Evolutionary conservation across 345 rosid species (phyloP).

Genomic region (Corchorus capsularis): DNA sequence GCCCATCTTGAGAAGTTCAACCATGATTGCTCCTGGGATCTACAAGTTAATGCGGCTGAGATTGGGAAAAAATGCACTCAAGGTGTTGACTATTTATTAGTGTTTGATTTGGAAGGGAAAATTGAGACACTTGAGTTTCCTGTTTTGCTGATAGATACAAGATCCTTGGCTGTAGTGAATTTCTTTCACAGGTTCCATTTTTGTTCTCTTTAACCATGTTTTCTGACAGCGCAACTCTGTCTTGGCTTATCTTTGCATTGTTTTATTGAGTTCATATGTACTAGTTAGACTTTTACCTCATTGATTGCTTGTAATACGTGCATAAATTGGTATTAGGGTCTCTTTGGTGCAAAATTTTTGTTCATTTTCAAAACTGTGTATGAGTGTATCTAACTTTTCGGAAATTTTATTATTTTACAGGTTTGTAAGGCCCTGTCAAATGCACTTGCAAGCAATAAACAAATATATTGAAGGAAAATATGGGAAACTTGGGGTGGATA

Average conservation of each 20-base stretch:
- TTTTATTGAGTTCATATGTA: background rate
- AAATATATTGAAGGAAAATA: constrained; percentile 82
- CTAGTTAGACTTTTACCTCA: background rate
- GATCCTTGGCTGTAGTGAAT: constrained; percentile 60
- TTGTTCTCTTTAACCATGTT: constrained; percentile 6
- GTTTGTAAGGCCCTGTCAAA: constrained; percentile 83
- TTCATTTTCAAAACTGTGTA: background rate
- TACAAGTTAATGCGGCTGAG: constrained; percentile 51
- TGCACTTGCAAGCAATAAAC: constrained; percentile 71
- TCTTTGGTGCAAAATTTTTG: background rate
- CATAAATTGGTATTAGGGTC: background rate
- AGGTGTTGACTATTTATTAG: constrained; percentile 69
- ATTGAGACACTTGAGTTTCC: constrained; percentile 95
- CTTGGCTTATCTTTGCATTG: background rate
- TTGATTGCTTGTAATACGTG: background rate
- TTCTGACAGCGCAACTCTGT: background rate
- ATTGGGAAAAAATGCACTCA: constrained; percentile 47
- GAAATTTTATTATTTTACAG: constrained; percentile 40
- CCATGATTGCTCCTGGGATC: constrained; percentile 65
- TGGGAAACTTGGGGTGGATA: constrained; percentile 86
- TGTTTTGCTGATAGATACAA: constrained; percentile 72
- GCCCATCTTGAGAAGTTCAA: constrained; percentile 68
- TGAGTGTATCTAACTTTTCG: background rate
- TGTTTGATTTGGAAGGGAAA: constrained; percentile 91
- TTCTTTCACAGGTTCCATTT: constrained; percentile 81